Conservation (phyloP, 495 filamentous ascomycete species). For the Parmelia sp. region DNA sequence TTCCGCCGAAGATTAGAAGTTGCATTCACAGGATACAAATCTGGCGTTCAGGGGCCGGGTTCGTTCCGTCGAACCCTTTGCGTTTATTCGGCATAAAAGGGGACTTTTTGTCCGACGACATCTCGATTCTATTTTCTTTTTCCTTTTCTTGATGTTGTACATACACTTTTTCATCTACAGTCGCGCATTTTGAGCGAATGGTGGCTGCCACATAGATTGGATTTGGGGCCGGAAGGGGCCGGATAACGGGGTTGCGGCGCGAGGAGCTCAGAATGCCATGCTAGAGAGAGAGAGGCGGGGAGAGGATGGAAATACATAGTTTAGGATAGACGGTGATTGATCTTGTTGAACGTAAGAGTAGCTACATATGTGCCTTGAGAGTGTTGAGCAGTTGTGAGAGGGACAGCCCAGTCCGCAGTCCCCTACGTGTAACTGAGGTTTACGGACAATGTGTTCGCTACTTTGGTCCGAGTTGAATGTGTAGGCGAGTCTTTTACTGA, state of each 20-base stretch:
- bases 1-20: neutral
- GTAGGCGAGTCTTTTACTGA: too few species aligned
- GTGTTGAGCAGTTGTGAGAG: too few species aligned
- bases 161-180: constrained; percentile 10
- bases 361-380: too few species aligned
- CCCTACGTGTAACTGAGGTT: too few species aligned
- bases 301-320: too few species aligned
- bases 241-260: neutral
- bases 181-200: constrained; percentile 13
- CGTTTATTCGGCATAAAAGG: neutral
- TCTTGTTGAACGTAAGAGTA: too few species aligned
- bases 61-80: neutral
- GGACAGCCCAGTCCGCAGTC: too few species aligned
- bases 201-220: constrained; percentile 20
- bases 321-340: neutral
- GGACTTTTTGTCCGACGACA: neutral
- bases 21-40: neutral
- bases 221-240: neutral
- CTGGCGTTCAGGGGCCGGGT: neutral
- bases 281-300: neutral
- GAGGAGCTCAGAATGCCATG: neutral
- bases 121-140: neutral
- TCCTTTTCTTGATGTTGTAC: constrained; percentile 14
- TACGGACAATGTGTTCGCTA: too few species aligned
- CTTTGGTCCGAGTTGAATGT: too few species aligned